A percentile compares a stretch with the other conserved stretches of the same genome.
Evolutionary conservation across 768 basidiomycete species (phyloP).

Genomic region (Leccinum ochraceum): DNA sequence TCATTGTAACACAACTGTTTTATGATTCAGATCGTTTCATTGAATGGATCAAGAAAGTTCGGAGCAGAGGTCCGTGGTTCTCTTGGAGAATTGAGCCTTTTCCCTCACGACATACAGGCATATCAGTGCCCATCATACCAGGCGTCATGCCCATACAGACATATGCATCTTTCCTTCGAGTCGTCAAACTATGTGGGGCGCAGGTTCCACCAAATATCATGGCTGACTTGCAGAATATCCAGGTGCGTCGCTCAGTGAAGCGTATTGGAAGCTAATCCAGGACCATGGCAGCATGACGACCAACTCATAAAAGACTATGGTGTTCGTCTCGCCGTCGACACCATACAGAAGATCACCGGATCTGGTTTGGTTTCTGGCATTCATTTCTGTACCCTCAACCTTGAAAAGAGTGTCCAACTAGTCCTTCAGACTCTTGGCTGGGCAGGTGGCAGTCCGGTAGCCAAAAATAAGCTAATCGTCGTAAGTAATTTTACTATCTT

Average conservation of each 20-base stretch:
- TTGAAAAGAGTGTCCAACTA: constrained; percentile 91
- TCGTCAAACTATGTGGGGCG: constrained; percentile 87
- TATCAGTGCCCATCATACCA: constrained; percentile 87
- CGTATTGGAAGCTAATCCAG: neutral
- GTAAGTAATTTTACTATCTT: constrained; percentile 38
- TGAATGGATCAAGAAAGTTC: constrained; percentile 71
- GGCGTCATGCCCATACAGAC: constrained; percentile 99
- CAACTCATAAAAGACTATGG: constrained; percentile 94
- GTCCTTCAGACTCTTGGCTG: constrained; percentile 81
- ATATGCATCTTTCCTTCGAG: constrained; percentile 87
- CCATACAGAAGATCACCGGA: constrained; percentile 61
- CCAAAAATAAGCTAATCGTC: constrained; percentile 66
- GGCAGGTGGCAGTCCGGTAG: constrained; percentile 47
- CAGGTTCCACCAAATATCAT: constrained; percentile 69
- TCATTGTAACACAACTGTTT: constrained; percentile 94
- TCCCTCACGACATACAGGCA: constrained; percentile 54
- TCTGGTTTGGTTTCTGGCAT: constrained; percentile 69
- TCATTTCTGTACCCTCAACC: constrained; percentile 95
- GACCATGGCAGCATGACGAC: constrained; percentile 75
- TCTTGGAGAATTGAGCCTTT: neutral
- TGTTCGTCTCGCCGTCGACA: constrained; percentile 79
- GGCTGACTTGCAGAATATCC: constrained; percentile 69
- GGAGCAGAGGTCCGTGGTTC: constrained; percentile 59
- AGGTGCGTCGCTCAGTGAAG: constrained; percentile 46
- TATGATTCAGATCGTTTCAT: constrained; percentile 93